Conservation (phyloP, 139 green algal species). For the Micractinium conductrix region DNA sequence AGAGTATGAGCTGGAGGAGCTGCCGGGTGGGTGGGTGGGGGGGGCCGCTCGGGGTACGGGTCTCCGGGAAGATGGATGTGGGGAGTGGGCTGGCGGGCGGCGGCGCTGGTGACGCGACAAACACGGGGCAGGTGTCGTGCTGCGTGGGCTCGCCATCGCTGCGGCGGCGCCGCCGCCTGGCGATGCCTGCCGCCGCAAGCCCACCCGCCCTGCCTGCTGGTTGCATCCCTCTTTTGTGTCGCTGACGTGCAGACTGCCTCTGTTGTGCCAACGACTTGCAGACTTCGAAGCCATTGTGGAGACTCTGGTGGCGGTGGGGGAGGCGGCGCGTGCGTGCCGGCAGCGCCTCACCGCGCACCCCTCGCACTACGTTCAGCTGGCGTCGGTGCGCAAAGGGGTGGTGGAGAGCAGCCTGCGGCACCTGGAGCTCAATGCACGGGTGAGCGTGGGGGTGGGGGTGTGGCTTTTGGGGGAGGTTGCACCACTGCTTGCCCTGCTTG, state of each 20-base stretch:
- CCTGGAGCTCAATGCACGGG: constrained; percentile 70
- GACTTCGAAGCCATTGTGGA: constrained; percentile 17
- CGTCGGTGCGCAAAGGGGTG: constrained; percentile 22
- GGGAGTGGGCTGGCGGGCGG: neutral
- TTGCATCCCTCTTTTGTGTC: neutral
- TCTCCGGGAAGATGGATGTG: too few relatives aligned
- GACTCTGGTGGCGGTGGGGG: constrained; percentile 44
- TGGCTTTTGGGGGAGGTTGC: too few relatives aligned
- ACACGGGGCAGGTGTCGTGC: too few relatives aligned
- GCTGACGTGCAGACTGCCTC: neutral
- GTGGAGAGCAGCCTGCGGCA: constrained; percentile 55
- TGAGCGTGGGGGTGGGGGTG: too few relatives aligned
- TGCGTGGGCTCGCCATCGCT: too few relatives aligned
- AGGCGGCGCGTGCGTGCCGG: constrained; percentile 47
- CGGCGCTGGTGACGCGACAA: neutral
- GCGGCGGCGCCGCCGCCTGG: too few relatives aligned
- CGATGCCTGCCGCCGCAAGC: too few relatives aligned
- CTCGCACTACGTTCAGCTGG: constrained; percentile 62
- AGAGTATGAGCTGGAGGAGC: constrained; percentile 59
- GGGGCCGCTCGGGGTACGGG: too few relatives aligned
- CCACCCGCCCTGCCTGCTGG: neutral
- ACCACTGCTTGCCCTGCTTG: too few relatives aligned
- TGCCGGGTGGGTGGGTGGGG: constrained; percentile 48
- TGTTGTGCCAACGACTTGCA: neutral
- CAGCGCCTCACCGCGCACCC: constrained; percentile 54